phyloP scores from a whole-genome alignment of 1,284 basidiomycete species.

The Cryptococcus sp. region DNA sequence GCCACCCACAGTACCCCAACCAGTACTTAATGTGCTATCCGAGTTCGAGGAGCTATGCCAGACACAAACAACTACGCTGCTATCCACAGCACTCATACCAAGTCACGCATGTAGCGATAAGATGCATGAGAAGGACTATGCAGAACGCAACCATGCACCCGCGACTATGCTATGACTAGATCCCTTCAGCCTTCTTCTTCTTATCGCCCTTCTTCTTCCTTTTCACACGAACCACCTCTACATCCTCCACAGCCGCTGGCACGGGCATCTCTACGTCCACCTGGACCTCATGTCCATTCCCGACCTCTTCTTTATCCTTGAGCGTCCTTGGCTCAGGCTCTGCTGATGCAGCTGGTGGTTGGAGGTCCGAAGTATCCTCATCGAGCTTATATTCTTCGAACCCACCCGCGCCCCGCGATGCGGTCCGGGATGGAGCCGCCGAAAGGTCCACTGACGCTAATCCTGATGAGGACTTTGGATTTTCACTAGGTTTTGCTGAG shows the following conservation, averaged over 20 bases:
- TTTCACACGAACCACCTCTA: slow-evolving; percentile 48
- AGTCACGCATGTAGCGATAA: too few relatives aligned
- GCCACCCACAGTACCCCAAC: neutral
- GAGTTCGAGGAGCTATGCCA: too few relatives aligned
- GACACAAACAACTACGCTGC: too few relatives aligned
- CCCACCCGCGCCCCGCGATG: slow-evolving; percentile 26
- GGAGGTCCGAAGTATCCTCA: slow-evolving; percentile 52
- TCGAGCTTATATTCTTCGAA: slow-evolving; percentile 65
- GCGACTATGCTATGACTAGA: too few relatives aligned
- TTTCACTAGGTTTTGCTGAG: slow-evolving; percentile 1
- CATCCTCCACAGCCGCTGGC: slow-evolving; percentile 26
- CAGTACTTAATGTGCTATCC: too few relatives aligned
- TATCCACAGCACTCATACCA: too few relatives aligned
- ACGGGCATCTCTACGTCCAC: slow-evolving; percentile 23
- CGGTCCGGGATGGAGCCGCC: slow-evolving; percentile 1
- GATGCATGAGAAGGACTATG: too few relatives aligned
- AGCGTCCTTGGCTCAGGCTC: neutral
- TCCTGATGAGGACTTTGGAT: slow-evolving; percentile 28
- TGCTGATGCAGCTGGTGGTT: slow-evolving; percentile 13
- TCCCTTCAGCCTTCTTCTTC: slow-evolving; percentile 36
- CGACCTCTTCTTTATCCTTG: neutral
- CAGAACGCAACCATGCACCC: too few relatives aligned
- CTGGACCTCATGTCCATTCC: slow-evolving; percentile 3
- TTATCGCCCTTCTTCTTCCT: slow-evolving; percentile 44
- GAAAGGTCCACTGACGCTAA: slow-evolving; percentile 45